phyloP scores from a whole-genome alignment of 73 alveolate genomes.

The Uronychia setigera region DNA sequence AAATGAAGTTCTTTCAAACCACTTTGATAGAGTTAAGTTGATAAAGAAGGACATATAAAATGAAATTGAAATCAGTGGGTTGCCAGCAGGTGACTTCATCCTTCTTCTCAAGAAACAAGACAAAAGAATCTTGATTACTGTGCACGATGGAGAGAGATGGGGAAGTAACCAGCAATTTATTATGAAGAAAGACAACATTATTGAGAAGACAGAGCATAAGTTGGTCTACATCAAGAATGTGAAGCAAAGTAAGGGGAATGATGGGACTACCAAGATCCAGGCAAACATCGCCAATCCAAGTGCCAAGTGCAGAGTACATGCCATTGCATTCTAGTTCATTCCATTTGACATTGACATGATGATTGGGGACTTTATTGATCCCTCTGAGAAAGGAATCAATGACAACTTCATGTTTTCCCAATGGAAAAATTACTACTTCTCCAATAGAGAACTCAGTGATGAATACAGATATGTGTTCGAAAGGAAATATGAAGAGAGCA shows the following conservation, averaged over 20 bases:
- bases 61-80: not conserved
- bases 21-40: constrained; percentile 16
- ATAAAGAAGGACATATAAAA: not conserved
- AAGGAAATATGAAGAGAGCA: constrained; percentile 79
- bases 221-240: constrained; percentile 2
- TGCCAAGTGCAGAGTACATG: constrained; percentile 45
- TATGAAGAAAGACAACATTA: constrained; percentile 30
- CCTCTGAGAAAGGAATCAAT: not conserved
- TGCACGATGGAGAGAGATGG: constrained; percentile 62
- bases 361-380: not conserved
- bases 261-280: not conserved
- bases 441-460: constrained; percentile 81
- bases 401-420: constrained; percentile 64
- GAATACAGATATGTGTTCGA: constrained; percentile 92
- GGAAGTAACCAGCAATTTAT: constrained; percentile 30
- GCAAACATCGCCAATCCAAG: constrained; percentile 5
- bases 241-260: constrained; percentile 1
- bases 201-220: constrained; percentile 29
- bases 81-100: constrained; percentile 9
- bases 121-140: constrained; percentile 13
- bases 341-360: not conserved
- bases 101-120: constrained; percentile 12
- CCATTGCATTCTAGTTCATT: constrained; percentile 26
- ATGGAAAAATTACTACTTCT: constrained; percentile 84
- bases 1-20: constrained; percentile 19